These are phyloP conservation scores for Kazachstania taianensis DNA, from an alignment of 805 yeast genomes.

Conservation along the genomic window DNA sequence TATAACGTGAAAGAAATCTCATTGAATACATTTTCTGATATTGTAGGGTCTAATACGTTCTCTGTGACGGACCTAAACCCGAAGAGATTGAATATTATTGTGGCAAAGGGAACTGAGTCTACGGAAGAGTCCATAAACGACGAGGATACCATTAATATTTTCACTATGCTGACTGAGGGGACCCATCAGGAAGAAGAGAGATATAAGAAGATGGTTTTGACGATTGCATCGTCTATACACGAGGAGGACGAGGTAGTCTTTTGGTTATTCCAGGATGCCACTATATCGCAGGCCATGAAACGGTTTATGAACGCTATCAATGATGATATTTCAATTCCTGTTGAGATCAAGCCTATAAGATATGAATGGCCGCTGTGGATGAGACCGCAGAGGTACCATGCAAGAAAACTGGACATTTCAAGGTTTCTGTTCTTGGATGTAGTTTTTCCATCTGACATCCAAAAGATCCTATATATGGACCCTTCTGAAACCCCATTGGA, in stretches of 20 bases:
- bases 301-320: constrained; percentile 38
- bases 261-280: constrained; percentile 80
- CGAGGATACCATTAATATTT: constrained; percentile 12
- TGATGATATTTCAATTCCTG: constrained; percentile 3
- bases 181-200: constrained; percentile 10
- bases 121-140: not conserved
- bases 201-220: constrained; percentile 2
- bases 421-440: constrained; percentile 82
- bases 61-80: constrained; percentile 13
- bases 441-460: constrained; percentile 67
- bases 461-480: constrained; percentile 74
- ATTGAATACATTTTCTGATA: constrained; percentile 19
- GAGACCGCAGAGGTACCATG: constrained; percentile 64
- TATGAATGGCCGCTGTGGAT: constrained; percentile 94
- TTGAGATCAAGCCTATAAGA: constrained; percentile 47
- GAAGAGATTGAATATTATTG: constrained; percentile 14
- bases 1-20: constrained; percentile 19
- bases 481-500: constrained; percentile 61
- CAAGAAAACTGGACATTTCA: constrained; percentile 78
- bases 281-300: constrained; percentile 33
- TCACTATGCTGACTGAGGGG: constrained; percentile 14
- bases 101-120: constrained; percentile 3
- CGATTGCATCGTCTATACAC: not conserved
- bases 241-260: constrained; percentile 42
- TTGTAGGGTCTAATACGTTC: constrained; percentile 9